Conservation (phyloP, 2,329 filamentous ascomycete genomes). For the Lecanicillium sp. region DNA sequence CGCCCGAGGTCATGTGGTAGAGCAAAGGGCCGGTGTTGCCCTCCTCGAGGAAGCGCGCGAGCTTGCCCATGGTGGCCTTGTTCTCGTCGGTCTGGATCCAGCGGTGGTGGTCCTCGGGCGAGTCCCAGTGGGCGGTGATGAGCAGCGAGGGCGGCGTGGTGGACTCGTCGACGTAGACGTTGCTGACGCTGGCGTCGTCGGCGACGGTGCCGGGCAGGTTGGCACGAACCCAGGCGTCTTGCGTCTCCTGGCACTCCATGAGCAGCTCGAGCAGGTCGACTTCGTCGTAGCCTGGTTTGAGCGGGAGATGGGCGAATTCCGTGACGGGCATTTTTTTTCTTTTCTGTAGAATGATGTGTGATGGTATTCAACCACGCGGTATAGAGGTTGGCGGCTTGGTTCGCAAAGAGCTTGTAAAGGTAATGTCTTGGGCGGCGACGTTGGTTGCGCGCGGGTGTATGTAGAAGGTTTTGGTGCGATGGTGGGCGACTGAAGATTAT, state of each 20-base stretch:
- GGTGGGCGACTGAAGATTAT: no score
- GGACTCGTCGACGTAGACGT: conserved; percentile 25
- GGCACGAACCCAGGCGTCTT: conserved; percentile 31
- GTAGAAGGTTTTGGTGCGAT: no score
- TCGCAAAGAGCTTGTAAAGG: no score
- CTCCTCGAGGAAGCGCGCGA: conserved; percentile 25
- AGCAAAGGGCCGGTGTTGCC: conserved; percentile 25
- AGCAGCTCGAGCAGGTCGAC: conserved; percentile 25
- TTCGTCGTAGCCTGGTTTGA: conserved; percentile 19
- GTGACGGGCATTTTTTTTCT: conserved; percentile 31
- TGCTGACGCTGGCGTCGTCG: conserved; percentile 25
- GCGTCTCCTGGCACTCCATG: conserved; percentile 23
- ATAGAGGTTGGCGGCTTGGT: no score
- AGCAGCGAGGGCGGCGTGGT: conserved; percentile 28
- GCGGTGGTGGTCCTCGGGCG: conserved; percentile 28
- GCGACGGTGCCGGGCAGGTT: conserved; percentile 27
- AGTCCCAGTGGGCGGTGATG: conserved; percentile 38
- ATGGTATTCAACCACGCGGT: no score
- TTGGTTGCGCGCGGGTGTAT: no score
- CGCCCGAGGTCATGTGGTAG: conserved; percentile 32
- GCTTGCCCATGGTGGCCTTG: conserved; percentile 21
- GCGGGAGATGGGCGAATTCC: conserved; percentile 29
- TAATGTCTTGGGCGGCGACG: no score
- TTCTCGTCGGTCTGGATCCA: conserved; percentile 39
- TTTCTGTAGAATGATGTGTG: neutral